Evolutionary conservation across 2,329 filamentous ascomycete species (phyloP), one percentile per base, ranked within the genome.

Genomic region (Trichoderma semiorbis): DNA sequence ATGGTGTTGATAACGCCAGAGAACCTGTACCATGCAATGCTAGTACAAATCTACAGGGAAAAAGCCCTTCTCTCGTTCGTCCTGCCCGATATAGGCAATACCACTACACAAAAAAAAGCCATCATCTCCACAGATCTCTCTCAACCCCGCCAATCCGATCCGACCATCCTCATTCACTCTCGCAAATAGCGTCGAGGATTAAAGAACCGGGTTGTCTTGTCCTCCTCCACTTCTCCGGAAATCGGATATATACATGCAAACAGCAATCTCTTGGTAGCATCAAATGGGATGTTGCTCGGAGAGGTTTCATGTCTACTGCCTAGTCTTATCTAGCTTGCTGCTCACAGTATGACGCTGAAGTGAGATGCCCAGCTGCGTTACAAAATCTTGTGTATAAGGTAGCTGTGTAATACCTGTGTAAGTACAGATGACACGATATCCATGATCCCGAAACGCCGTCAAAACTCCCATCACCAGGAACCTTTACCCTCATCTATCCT

Each of bases 71-170:
- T 69, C 66, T 43, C 61, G 7, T 16, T 21, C n/a, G 6, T 61
- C 32, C 36, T 69, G 24, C 67, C 57, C 43, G 47, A 69, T 62
- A 30, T 30, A 62, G 67, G 67, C 67, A 69, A 62, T 69, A 61
- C 32, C 36, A 26, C 55, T 62, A 69, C 67, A 69, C 39, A 16
- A 26, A 16, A 28, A 62, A 57, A 57, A 28, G 53, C 64, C 57
- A 62, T 39, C 57, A 69, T 62, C 67, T 62, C 67, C 67, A 69
- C 67, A 69, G 67, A 62, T 69, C 67, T 62, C 57, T 36, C 10
- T 34, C 58, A 34, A 14, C 24, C 39, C 39, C 24, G 21, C 57
- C 65, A 69, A 61, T 69, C 67, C 39, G 32, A 39, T 55, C 28
- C 26, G 14, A 10, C 47, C 62, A 47, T 55, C 7, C 5, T 55